A percentile compares a stretch with the other conserved stretches of the same genome.
Evolutionary conservation across 345 rosid genomes (phyloP).

Genomic region (Mallotus nudiflorus): DNA sequence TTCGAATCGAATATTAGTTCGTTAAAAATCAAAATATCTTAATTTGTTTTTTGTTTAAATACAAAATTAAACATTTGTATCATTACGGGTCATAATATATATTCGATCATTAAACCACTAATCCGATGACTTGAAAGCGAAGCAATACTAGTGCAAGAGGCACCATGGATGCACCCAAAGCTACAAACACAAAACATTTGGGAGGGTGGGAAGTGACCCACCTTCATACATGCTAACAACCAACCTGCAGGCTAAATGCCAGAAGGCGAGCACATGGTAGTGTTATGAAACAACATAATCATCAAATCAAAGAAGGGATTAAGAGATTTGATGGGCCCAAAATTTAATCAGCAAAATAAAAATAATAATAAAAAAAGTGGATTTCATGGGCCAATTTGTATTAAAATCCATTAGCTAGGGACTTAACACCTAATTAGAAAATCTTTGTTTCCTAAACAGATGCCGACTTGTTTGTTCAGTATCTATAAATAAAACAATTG

Average conservation of each 20-base stretch:
- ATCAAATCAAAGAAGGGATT: slow-evolving; percentile 7
- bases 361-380: slow-evolving; percentile 3
- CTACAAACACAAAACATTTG: neutral
- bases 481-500: neutral
- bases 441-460: slow-evolving; percentile 1
- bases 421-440: slow-evolving; percentile 2
- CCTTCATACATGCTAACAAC: neutral
- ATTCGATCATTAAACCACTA: neutral
- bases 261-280: slow-evolving; percentile 5
- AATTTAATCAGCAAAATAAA: neutral
- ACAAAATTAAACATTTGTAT: too few species aligned
- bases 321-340: slow-evolving; percentile 18
- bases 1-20: too few species aligned
- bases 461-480: slow-evolving; percentile 14
- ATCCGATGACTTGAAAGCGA: neutral
- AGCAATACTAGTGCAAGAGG: neutral
- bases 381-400: slow-evolving; percentile 8
- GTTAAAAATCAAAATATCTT: too few species aligned
- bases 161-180: neutral
- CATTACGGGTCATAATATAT: too few species aligned
- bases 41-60: too few species aligned
- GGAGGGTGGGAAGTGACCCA: slow-evolving; percentile 2
- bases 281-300: neutral
- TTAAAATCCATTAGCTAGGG: neutral
- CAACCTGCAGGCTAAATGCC: neutral